Evolutionary conservation across 2,329 filamentous ascomycete species (phyloP), one percentile per base, ranked within the genome.

Genomic region (Sarocladium kiliense): DNA sequence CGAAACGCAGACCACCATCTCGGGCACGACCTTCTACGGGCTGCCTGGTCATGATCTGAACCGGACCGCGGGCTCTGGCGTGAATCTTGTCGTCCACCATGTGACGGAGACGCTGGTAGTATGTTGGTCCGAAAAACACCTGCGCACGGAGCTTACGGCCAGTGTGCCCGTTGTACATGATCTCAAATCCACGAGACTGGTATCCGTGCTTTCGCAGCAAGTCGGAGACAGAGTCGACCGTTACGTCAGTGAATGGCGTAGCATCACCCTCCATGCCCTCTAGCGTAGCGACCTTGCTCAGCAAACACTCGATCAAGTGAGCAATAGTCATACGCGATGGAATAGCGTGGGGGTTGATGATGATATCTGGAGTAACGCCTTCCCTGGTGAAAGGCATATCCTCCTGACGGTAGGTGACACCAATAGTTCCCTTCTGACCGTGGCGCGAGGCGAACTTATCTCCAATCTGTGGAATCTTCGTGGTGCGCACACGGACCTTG

Each of bases 11-110:
- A 78, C 94, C 94, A 81, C 94, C 94, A 70, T 99, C 95, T 74
- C 95, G 81, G 3, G 94, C 94, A 84, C 95, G 89, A 88, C 94
- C 94, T 75, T 99, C 94, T 14, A 99, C 94, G 18, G 94, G 94
- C 73, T 99, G 94, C 56, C 95, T 82, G 2, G 94, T 99, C 76
- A 99, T 84, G 66, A 99, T 99, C 74, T 99, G 94, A 21, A 96
- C 89, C 1, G 94, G 94, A 34, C 95, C 94, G 69, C 94, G 88
- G 14, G 95, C 94, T 74, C 95, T 89, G n/a, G 94, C 95, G 75
- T 99, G 94, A 65, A 99, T 99, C 82, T 99, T 99, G 80, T 99
- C 94, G 71, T 99, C 94, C 63, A 99, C 95, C 95, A 99, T 99
- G 76, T 99, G 95, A 61, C 94, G 88, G 58, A 99, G 83, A 72